Base-by-base conservation (phyloP, 1,139 yeast species). In the Yamadazyma taylorii region DNA sequence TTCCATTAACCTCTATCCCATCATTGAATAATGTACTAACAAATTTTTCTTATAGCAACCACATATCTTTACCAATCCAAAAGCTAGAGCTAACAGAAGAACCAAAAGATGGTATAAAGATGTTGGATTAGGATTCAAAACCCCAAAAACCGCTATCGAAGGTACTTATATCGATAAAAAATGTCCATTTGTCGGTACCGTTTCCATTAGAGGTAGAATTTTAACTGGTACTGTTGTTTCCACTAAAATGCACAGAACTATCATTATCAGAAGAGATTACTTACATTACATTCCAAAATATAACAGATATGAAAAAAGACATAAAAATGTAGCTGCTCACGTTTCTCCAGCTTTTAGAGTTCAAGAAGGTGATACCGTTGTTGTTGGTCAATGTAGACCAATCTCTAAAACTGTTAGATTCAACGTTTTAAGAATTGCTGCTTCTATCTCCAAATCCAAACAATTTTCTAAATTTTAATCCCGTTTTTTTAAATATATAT, bases 271-370 rank as follows among this genome's bases (percentile, higher is more conserved):
- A 85, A 92, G 99, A 81, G 98, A 92, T 71, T 94, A 94, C 94
- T 88, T 94, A 75, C 99, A 94, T 81, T 94, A 88, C 79, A 85
- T 92, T 74, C 96, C 97, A 75, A 92, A 94, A 86, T 92, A 92
- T 83, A 92, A 90, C 95, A 90, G 99, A 86, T 92, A 89, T 85
- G 99, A 92, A 82, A 92, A 92, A 88, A 90, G 99, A 82, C 99
- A 92, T 88, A 94, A 92, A 94, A 94, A 92, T 84, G 82, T 94
- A 56, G 95, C 99, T 72, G 98, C 97, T 64, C 99, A 92, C 81
- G 88, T 94, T 66, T 90, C 97, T 55, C 99, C 99, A 77, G 98
- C 98, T 76, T 92, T 92, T 97, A 95, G 99, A 81, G 97, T 90
- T 64, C 78, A 79, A 72, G 97, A 90, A 73, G 99, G 99, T 81